phyloP scores from a whole-genome alignment of 1,284 basidiomycete genomes.

The Fomitopsis palustris region DNA sequence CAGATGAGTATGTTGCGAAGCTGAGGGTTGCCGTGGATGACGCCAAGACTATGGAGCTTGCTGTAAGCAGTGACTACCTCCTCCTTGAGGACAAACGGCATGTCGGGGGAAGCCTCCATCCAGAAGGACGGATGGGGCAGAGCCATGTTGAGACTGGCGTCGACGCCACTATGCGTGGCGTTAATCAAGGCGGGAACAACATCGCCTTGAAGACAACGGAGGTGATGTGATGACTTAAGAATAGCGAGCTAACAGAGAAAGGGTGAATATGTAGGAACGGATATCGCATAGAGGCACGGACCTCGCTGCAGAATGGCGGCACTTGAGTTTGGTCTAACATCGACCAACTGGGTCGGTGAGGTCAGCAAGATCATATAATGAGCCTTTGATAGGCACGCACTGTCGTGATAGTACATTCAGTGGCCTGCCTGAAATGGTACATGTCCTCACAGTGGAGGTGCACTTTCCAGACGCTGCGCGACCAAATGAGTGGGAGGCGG shows the following conservation, averaged over 20 bases:
- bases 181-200: constrained; percentile 53
- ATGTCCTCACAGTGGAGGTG: constrained; percentile 33
- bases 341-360: constrained; percentile 14
- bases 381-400: constrained; percentile 43
- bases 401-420: constrained; percentile 36
- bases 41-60: constrained; percentile 16
- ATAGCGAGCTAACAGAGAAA: constrained; percentile 29
- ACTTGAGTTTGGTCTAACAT: constrained; percentile 6
- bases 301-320: constrained; percentile 21
- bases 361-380: not conserved
- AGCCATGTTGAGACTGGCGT: constrained; percentile 36
- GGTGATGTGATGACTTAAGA: constrained; percentile 42
- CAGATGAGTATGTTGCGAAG: constrained; percentile 46
- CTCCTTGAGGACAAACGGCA: constrained; percentile 22
- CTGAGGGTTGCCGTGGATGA: constrained; percentile 20
- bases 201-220: constrained; percentile 48
- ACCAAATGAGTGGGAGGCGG: not conserved
- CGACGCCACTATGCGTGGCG: constrained; percentile 37
- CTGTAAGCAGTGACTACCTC: constrained; percentile 15
- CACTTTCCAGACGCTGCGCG: constrained; percentile 38
- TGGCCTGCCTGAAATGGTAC: constrained; percentile 16
- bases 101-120: constrained; percentile 22
- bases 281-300: not conserved
- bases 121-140: constrained; percentile 23
- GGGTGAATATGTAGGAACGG: not conserved